phyloP scores from a whole-genome alignment of 179 eudicot species.

The Corrigiola litoralis region DNA sequence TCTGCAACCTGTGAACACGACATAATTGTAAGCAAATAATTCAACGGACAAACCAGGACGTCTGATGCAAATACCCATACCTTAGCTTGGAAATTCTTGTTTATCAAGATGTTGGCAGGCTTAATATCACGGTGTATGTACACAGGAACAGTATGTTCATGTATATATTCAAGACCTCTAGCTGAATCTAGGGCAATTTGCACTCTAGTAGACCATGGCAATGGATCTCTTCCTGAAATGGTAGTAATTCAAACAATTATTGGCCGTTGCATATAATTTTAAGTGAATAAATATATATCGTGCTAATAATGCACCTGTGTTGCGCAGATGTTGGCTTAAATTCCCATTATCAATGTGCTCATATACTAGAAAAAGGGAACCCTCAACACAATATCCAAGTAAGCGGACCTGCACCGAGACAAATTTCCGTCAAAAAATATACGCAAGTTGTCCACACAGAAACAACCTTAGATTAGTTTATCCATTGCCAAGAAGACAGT shows the following conservation, averaged over 20 bases:
- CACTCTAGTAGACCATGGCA: constrained; percentile 59
- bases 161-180: constrained; percentile 76
- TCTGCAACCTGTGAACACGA: constrained; percentile 54
- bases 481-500: too few relatives aligned
- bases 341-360: constrained; percentile 63
- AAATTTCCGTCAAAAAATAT: background rate
- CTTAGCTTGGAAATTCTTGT: constrained; percentile 56
- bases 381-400: constrained; percentile 58
- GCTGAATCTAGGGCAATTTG: constrained; percentile 83
- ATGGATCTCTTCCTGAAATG: constrained; percentile 41
- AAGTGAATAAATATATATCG: background rate
- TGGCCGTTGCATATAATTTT: background rate
- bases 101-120: constrained; percentile 58
- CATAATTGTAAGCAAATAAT: background rate
- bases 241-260: background rate
- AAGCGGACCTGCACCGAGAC: constrained; percentile 51
- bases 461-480: too few relatives aligned
- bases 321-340: constrained; percentile 54
- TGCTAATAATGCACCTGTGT: constrained; percentile 32
- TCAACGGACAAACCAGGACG: background rate
- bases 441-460: too few relatives aligned
- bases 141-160: constrained; percentile 63
- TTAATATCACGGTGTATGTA: constrained; percentile 72
- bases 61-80: constrained; percentile 16
- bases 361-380: constrained; percentile 55